A percentile compares a stretch with the other conserved stretches of the same genome.
Conservation (phyloP, 768 basidiomycete genomes). For the Hortiboletus flavorubellus region DNA sequence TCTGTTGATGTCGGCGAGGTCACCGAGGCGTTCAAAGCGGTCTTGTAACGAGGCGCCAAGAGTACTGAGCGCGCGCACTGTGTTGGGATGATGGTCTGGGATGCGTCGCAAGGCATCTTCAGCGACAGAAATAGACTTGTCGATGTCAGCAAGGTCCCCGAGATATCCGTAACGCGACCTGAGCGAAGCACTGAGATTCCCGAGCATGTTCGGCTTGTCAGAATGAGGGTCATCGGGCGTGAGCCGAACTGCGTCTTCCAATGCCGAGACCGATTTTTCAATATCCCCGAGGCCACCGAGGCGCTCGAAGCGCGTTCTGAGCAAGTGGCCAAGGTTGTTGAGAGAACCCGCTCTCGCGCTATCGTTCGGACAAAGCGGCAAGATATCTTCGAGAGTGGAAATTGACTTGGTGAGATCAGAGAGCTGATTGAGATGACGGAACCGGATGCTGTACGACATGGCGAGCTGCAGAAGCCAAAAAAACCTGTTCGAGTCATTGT, state of each 20-base stretch:
- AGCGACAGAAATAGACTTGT: conserved; percentile 17
- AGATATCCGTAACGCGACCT: not conserved
- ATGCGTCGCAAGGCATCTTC: not conserved
- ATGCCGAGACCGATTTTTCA: not conserved
- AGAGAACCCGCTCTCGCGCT: not conserved
- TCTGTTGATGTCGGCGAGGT: not conserved
- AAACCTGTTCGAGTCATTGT: not conserved
- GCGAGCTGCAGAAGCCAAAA: not conserved
- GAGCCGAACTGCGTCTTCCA: conserved; percentile 2
- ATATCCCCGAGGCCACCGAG: not conserved
- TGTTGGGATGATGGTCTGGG: not conserved
- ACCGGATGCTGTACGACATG: not conserved
- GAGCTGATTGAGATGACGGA: not conserved
- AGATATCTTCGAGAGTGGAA: not conserved
- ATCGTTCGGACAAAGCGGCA: not conserved
- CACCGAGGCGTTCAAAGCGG: not conserved
- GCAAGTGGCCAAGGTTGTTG: not conserved
- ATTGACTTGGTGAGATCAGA: not conserved
- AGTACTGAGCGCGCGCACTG: not conserved
- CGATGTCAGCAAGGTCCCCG: conserved; percentile 7
- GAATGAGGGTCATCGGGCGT: conserved; percentile 6
- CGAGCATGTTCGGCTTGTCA: conserved; percentile 1
- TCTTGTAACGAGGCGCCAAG: not conserved
- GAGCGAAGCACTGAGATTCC: conserved; percentile 18
- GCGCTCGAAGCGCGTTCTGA: conserved; percentile 1